Percentiles rank a stretch among this genome's conserved stretches.
These are phyloP conservation scores for Gastrodia elata DNA, from an alignment of 106 monocot genomes.

Conservation along the genomic window DNA sequence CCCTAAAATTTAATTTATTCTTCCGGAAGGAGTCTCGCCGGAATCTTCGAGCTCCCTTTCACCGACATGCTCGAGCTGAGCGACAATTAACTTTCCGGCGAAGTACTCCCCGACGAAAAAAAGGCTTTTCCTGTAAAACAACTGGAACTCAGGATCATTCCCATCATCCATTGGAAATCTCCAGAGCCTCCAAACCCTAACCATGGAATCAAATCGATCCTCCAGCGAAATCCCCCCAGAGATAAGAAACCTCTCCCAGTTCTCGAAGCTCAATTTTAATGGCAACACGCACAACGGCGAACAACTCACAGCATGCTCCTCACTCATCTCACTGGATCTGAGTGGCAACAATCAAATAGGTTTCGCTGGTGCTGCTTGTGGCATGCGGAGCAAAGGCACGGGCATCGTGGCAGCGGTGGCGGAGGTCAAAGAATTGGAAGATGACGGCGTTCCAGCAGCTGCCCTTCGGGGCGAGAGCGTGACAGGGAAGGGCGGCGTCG, in stretches of 20 bases:
- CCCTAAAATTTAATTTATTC: too few relatives aligned
- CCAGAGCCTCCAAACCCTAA: conserved; percentile 40
- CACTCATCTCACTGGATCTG: conserved; percentile 44
- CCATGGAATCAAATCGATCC: conserved; percentile 42
- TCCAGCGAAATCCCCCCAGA: conserved; percentile 47
- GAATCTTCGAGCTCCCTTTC: conserved; percentile 49
- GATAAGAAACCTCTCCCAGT: conserved; percentile 45
- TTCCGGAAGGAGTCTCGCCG: conserved; percentile 56
- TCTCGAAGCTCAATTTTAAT: conserved; percentile 58
- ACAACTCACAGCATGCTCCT: conserved; percentile 28
- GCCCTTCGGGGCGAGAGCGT: conserved; percentile 64
- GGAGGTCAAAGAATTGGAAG: conserved; percentile 29
- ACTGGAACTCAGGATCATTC: conserved; percentile 48
- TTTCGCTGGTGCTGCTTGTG: not conserved
- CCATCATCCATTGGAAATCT: conserved; percentile 48
- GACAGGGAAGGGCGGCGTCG: conserved; percentile 89
- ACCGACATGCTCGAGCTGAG: conserved; percentile 63
- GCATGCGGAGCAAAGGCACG: conserved; percentile 11
- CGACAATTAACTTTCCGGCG: conserved; percentile 57
- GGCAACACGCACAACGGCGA: conserved; percentile 43
- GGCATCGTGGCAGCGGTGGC: conserved; percentile 8
- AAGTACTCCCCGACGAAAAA: conserved; percentile 33
- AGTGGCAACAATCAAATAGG: conserved; percentile 52
- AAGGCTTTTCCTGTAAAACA: conserved; percentile 50
- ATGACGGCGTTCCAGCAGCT: conserved; percentile 88